These are phyloP conservation scores for Terana coerulea DNA, from an alignment of 768 basidiomycete genomes.

Conservation along the genomic window DNA sequence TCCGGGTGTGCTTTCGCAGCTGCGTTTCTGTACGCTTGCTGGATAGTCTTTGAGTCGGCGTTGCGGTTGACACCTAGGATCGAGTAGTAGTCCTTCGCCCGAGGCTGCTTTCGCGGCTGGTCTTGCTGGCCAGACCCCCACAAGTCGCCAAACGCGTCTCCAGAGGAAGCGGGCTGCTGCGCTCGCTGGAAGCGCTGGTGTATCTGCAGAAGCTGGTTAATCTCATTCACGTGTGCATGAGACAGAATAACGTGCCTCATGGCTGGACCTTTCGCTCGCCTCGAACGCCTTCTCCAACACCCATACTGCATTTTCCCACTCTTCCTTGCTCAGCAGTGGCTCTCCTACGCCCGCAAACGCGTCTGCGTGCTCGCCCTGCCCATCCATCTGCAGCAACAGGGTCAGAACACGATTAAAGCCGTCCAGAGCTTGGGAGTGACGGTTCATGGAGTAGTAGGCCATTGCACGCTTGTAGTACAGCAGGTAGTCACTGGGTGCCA, in stretches of 20 bases:
- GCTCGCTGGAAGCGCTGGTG: constrained; percentile 74
- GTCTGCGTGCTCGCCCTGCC: constrained; percentile 66
- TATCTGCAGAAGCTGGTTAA: constrained; percentile 42
- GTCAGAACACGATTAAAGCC: constrained; percentile 84
- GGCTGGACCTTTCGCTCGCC: constrained; percentile 65
- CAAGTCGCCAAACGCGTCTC: too few species aligned
- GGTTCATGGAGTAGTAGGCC: constrained; percentile 74
- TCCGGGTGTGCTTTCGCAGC: constrained; percentile 88
- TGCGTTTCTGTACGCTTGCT: constrained; percentile 86
- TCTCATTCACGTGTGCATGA: neutral
- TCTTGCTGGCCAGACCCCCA: too few species aligned
- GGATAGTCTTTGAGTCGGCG: constrained; percentile 84
- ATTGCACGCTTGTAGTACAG: constrained; percentile 93
- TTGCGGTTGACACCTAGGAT: constrained; percentile 84
- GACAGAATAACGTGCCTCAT: constrained; percentile 51
- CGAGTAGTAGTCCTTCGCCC: constrained; percentile 96
- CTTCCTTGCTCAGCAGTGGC: constrained; percentile 63
- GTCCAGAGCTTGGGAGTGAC: constrained; percentile 70
- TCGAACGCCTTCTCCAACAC: constrained; percentile 82
- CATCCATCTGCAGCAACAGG: constrained; percentile 65
- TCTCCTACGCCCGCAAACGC: constrained; percentile 76
- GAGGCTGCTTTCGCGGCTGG: constrained; percentile 83
- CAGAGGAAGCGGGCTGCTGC: too few species aligned
- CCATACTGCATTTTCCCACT: constrained; percentile 85
- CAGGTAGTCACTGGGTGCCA: constrained; percentile 80